A percentile compares a stretch with the other conserved stretches of the same genome.
Evolutionary conservation across 345 rosid genomes (phyloP).

Genomic region (Clarkia xantiana): DNA sequence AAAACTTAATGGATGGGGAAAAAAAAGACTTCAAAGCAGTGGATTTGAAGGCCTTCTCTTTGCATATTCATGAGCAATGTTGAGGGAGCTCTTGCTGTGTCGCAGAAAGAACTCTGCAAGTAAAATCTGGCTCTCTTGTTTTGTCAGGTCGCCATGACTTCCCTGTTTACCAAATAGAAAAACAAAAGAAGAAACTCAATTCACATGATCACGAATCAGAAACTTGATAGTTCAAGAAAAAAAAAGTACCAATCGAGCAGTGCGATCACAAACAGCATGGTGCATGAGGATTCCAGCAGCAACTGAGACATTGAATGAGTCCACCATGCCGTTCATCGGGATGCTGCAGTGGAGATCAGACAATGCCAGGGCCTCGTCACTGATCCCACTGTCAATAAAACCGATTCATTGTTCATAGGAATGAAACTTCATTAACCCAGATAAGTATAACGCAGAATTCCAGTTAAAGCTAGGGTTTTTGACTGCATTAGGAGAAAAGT

Average conservation of each 20-base stretch:
- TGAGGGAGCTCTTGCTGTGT: constrained; percentile 52
- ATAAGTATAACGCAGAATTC: too few relatives aligned
- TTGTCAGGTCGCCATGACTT: constrained; percentile 60
- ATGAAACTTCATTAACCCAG: too few relatives aligned
- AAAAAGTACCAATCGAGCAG: constrained; percentile 49
- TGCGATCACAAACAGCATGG: constrained; percentile 78
- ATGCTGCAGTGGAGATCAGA: constrained; percentile 80
- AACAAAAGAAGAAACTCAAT: neutral
- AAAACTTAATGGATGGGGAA: too few relatives aligned
- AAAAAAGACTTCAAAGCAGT: constrained; percentile 13
- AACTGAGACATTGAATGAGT: constrained; percentile 93
- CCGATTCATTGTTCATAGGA: too few relatives aligned
- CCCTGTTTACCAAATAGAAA: constrained; percentile 48
- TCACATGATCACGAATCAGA: too few relatives aligned
- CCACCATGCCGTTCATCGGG: constrained; percentile 98
- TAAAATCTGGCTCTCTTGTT: constrained; percentile 55
- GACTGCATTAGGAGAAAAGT: too few relatives aligned
- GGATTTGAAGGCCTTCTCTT: constrained; percentile 28
- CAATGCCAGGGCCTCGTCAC: constrained; percentile 58
- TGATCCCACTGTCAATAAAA: constrained; percentile 47
- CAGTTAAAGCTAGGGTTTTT: too few relatives aligned
- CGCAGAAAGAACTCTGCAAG: constrained; percentile 81
- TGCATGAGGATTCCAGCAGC: constrained; percentile 94
- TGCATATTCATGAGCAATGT: constrained; percentile 57
- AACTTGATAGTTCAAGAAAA: too few relatives aligned